phyloP scores from a whole-genome alignment of 768 basidiomycete species.

The Serendipita sp. region DNA sequence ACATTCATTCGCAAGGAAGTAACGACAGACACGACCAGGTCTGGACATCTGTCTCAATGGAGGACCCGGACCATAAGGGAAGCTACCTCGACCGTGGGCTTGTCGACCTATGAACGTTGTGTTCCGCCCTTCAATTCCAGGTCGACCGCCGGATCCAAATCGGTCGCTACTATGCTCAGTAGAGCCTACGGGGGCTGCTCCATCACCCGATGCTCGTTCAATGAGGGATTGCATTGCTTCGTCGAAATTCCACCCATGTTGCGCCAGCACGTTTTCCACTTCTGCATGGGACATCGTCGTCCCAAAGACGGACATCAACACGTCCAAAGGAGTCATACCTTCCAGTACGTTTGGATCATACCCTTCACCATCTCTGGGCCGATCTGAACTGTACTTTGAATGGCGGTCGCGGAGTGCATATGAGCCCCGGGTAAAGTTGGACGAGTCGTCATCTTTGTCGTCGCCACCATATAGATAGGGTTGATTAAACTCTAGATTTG shows the following conservation, averaged over 20 bases:
- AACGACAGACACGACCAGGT: slow-evolving; percentile 62
- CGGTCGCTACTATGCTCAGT: neutral
- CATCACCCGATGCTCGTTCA: slow-evolving; percentile 32
- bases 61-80: slow-evolving; percentile 9
- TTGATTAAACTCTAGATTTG: slow-evolving; percentile 15
- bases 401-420: neutral
- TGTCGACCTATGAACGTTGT: slow-evolving; percentile 26
- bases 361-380: slow-evolving; percentile 27
- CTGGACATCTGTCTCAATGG: slow-evolving; percentile 9
- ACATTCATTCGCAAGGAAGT: slow-evolving; percentile 94
- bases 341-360: slow-evolving; percentile 52
- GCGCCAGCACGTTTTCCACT: slow-evolving; percentile 79
- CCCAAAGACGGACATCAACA: slow-evolving; percentile 85
- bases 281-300: slow-evolving; percentile 78
- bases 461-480: slow-evolving; percentile 19
- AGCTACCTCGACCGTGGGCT: slow-evolving; percentile 16
- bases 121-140: neutral
- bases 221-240: slow-evolving; percentile 88
- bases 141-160: neutral
- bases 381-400: slow-evolving; percentile 8
- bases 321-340: slow-evolving; percentile 96
- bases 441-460: neutral
- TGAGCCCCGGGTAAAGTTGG: neutral
- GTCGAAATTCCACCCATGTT: slow-evolving; percentile 89
- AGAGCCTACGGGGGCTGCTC: neutral